Percentiles rank a stretch among this genome's conserved stretches.
phyloP scores from a whole-genome alignment of 805 yeast species.

The Kodamaea laetipori region DNA sequence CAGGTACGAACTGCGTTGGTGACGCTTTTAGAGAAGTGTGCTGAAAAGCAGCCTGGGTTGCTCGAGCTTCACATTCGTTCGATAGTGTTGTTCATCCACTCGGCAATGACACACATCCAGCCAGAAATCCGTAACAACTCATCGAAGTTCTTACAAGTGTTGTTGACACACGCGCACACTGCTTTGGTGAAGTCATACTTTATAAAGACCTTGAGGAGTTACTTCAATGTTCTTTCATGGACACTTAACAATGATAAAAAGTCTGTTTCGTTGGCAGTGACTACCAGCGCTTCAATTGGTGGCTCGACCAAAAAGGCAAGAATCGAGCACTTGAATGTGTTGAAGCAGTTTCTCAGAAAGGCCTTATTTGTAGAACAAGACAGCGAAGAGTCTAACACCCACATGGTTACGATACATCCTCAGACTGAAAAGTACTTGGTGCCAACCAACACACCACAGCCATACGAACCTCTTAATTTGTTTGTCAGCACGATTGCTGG shows the following conservation, averaged over 20 bases:
- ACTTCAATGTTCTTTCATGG: constrained; percentile 78
- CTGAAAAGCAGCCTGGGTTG: constrained; percentile 52
- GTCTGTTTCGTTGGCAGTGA: constrained; percentile 37
- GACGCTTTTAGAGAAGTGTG: constrained; percentile 49
- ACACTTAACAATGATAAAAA: constrained; percentile 44
- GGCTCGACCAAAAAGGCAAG: constrained; percentile 41
- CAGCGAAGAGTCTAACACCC: constrained; percentile 11
- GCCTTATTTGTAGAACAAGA: constrained; percentile 39
- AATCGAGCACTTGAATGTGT: constrained; percentile 41
- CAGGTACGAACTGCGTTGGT: constrained; percentile 63
- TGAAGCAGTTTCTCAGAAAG: constrained; percentile 46
- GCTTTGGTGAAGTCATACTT: constrained; percentile 64
- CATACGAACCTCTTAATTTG: constrained; percentile 64
- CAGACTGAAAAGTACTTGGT: constrained; percentile 54
- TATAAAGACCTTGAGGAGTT: constrained; percentile 66
- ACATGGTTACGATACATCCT: constrained; percentile 40
- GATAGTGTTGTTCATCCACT: constrained; percentile 72
- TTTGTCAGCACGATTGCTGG: constrained; percentile 45
- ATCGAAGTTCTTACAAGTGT: constrained; percentile 60
- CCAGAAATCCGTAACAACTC: constrained; percentile 77
- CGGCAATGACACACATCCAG: constrained; percentile 91
- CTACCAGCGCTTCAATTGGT: constrained; percentile 34
- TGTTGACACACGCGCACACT: constrained; percentile 57
- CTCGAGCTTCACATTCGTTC: constrained; percentile 60
- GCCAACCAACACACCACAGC: constrained; percentile 55